These are phyloP conservation scores for Trichoderma gamsii DNA, from an alignment of 495 filamentous ascomycete species.

Conservation along the genomic window DNA sequence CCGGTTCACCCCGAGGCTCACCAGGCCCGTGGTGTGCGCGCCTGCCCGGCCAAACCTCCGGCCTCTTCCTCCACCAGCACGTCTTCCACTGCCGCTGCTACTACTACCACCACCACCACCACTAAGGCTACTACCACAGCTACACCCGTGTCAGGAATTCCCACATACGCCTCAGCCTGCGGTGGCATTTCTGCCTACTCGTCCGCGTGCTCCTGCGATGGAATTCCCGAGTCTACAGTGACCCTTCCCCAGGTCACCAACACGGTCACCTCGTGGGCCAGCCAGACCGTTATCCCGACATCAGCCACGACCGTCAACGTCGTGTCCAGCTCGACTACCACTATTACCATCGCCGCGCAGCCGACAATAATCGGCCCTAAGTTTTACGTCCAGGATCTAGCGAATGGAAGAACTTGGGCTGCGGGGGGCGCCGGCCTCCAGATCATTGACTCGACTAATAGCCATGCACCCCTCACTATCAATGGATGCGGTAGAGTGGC, in stretches of 20 bases:
- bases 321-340: background rate
- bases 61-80: background rate
- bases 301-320: background rate
- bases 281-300: background rate
- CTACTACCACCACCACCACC: background rate
- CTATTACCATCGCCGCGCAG: background rate
- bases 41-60: background rate
- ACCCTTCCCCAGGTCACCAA: background rate
- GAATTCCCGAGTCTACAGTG: background rate
- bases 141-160: background rate
- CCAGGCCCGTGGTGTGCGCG: background rate
- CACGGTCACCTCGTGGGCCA: background rate
- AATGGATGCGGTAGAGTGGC: background rate
- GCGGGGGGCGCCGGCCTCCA: background rate
- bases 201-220: background rate
- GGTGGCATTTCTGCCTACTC: background rate
- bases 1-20: background rate
- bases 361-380: background rate
- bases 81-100: background rate
- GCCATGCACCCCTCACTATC: background rate
- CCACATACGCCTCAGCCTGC: background rate
- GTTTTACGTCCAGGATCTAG: background rate
- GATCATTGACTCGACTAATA: background rate
- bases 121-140: background rate
- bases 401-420: background rate